Percentiles rank a stretch among this genome's conserved stretches.
phyloP scores from a whole-genome alignment of 2,329 filamentous ascomycete species.

The Cercospora sp. region DNA sequence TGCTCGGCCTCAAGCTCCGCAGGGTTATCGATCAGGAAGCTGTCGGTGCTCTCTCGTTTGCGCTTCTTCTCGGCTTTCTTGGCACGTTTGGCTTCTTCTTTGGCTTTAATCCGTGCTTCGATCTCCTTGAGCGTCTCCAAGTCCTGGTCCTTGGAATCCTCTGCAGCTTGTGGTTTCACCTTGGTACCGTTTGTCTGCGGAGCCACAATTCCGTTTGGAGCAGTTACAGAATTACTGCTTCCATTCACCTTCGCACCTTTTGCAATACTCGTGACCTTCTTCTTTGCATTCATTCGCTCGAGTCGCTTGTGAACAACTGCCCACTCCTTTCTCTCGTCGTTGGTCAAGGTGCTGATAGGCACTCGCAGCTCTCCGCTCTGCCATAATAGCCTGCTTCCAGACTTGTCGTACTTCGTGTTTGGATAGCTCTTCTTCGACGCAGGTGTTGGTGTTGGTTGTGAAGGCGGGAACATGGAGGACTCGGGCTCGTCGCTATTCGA shows the following conservation, averaged over 20 bases:
- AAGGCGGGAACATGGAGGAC: constrained; percentile 10
- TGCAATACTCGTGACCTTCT: background rate
- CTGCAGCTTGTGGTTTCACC: background rate
- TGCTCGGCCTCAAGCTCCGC: background rate
- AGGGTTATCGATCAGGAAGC: constrained; percentile 22
- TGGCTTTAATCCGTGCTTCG: constrained; percentile 36
- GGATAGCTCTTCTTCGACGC: constrained; percentile 5
- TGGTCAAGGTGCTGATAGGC: background rate
- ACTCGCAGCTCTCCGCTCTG: constrained; percentile 8
- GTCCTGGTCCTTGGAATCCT: constrained; percentile 35
- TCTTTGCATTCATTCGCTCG: constrained; percentile 17
- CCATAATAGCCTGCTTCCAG: constrained; percentile 13
- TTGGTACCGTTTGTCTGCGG: background rate
- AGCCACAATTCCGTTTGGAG: background rate
- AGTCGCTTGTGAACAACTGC: background rate
- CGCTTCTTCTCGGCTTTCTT: constrained; percentile 38
- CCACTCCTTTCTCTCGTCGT: constrained; percentile 18
- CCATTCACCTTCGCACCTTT: constrained; percentile 1
- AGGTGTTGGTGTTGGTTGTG: constrained; percentile 7
- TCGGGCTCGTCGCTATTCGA: background rate
- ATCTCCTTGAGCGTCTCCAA: constrained; percentile 31
- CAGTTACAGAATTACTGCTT: background rate
- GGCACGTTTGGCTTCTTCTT: constrained; percentile 26
- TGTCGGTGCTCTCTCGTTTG: constrained; percentile 39
- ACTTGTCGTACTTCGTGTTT: constrained; percentile 13